These are phyloP conservation scores for Lipomyces mesembrius DNA, from an alignment of 805 yeast genomes.

Conservation along the genomic window DNA sequence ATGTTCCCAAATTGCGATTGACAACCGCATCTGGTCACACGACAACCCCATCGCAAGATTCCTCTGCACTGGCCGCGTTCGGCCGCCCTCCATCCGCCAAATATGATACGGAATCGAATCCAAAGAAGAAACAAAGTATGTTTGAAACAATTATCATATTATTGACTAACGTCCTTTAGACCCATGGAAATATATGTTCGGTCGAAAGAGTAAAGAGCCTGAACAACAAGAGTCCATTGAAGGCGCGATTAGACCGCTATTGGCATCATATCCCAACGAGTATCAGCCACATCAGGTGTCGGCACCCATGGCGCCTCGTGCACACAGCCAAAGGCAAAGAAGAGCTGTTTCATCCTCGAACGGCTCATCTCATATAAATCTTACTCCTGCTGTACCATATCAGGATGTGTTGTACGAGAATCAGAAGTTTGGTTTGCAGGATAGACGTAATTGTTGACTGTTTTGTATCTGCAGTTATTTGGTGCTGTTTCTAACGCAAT, in stretches of 20 bases:
- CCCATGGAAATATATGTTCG: conserved; percentile 15
- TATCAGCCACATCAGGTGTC: not conserved
- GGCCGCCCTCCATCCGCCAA: not conserved
- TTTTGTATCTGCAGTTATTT: not conserved
- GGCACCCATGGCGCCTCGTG: not conserved
- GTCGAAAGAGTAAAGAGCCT: conserved; percentile 13
- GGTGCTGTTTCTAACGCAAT: not conserved
- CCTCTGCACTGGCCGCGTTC: conserved; percentile 6
- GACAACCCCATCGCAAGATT: conserved; percentile 28
- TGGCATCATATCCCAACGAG: not conserved
- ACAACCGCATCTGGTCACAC: conserved; percentile 34
- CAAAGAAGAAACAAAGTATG: not conserved
- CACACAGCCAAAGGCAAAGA: not conserved
- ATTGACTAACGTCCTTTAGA: conserved; percentile 4
- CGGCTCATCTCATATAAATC: not conserved
- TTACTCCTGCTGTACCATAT: not conserved
- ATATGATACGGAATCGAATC: not conserved
- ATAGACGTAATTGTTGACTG: not conserved
- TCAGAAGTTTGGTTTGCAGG: not conserved
- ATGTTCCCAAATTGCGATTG: conserved; percentile 19
- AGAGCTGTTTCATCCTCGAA: not conserved
- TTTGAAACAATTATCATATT: not conserved
- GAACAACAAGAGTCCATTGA: not conserved
- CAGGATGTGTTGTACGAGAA: not conserved
- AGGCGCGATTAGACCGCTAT: not conserved